Evolutionary conservation across 2,329 filamentous ascomycete species (phyloP), one percentile per base, ranked within the genome.

Genomic region (Thielaviopsis musarum): DNA sequence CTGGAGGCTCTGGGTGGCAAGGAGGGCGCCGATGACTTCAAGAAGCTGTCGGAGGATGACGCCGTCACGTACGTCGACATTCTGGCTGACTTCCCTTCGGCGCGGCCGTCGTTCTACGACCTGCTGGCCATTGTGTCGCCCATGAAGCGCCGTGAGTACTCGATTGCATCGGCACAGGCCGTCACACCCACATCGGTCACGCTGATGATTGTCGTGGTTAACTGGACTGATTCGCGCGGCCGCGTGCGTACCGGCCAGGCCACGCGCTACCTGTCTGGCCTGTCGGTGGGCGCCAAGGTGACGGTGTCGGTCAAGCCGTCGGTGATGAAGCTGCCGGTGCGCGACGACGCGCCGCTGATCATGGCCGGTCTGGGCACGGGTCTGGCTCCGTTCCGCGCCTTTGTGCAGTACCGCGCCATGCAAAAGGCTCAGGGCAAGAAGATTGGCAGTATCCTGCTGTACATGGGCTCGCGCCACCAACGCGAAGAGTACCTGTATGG

Each of bases 351-450:
- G 54, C 93, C 93, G 49, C 84, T 98, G 69, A 96, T 98, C 77
- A 96, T 98, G 91, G 93, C 93, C 10, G 93, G 93, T 71, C 85
- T 97, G n/a, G 93, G 93, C 64, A 98, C 93, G 0, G 93, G 93
- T 69, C 84, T 98, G 22, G 93, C 93, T 1, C 93, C 93, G n/a
- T 98, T 98, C 88, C 89, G 93, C 65, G 93, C 93, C 62, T 98
- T 98, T 69, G 87, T 97, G 54, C 93, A 98, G 75, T 93, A 98
- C 75, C 91, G 93, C 61, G 93, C 93, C 56, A 90, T 94, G 82
- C 91, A 98, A 71, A 95, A 95, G 76, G 85, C 89, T n/a, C 88
- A 94, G 71, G 93, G 93, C 72, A 91, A 95, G 76, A 84, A 93
- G 61, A 95, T 98, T 65, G 93, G 93, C 58, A 77, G 89, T 52